phyloP scores from a whole-genome alignment of 129 eudicot species.

The Rutidosis leptorrhynchoides region DNA sequence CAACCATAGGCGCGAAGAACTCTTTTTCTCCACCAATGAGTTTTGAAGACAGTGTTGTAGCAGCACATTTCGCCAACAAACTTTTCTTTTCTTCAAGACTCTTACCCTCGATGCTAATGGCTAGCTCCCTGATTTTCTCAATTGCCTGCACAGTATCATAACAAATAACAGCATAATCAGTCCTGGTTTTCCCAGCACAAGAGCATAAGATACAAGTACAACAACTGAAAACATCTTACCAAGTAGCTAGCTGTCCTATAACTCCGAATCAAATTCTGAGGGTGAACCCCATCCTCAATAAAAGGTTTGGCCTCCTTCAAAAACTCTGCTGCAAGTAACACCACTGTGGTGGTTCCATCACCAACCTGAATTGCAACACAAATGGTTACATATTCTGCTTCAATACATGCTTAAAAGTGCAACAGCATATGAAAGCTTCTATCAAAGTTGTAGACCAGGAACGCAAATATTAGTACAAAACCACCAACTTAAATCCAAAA shows the following conservation, averaged over 20 bases:
- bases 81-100: slow-evolving; percentile 86
- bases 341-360: slow-evolving; percentile 98
- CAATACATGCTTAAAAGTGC: no score
- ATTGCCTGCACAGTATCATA: slow-evolving; percentile 67
- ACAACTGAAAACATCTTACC: slow-evolving; percentile 38
- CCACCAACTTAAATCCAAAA: no score
- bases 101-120: slow-evolving; percentile 92
- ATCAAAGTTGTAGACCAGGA: no score
- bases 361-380: no score
- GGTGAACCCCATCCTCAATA: slow-evolving; percentile 97
- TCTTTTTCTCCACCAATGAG: slow-evolving; percentile 98
- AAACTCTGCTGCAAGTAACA: slow-evolving; percentile 95
- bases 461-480: no score
- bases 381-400: no score
- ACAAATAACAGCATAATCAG: background rate
- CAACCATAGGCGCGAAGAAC: slow-evolving; percentile 93
- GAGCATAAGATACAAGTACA: no score
- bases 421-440: no score
- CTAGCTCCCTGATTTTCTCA: slow-evolving; percentile 78
- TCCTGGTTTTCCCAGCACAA: no score
- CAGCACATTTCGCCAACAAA: slow-evolving; percentile 93
- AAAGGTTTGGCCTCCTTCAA: slow-evolving; percentile 95
- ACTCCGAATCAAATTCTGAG: slow-evolving; percentile 86
- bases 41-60: slow-evolving; percentile 93
- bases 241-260: slow-evolving; percentile 59